Base-by-base conservation (phyloP, 1,139 yeast species). In the Nematodospora anomalae region DNA sequence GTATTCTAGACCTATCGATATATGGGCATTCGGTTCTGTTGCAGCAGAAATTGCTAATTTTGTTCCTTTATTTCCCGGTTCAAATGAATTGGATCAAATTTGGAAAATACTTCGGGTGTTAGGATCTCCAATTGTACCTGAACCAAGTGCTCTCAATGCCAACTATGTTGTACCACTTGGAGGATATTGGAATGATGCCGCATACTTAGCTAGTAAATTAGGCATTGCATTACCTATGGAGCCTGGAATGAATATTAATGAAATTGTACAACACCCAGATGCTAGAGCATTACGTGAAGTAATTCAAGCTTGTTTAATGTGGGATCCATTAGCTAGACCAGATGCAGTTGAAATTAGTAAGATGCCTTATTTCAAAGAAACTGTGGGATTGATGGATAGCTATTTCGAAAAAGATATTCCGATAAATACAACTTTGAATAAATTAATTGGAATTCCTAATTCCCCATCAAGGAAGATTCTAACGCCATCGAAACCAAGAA, bases 11-110 rank as follows among this genome's bases (percentile, higher is more conserved):
- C 89, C 95, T 0, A 78, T 88, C 28, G 98, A 92, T 64, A 76
- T 90, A 28, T 92, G 97, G 97, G 96, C 97, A 0, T 85, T 88
- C 64, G 97, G 95, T 1, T 74, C 83, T 20, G 87, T 92, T 32
- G 90, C 92, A 0, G 79, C 79, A 5, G 98, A 92, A 58, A 67
- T 87, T 31, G 84, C 88, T 14, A 80, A 80, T 30, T 79, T 85
- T 47, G 58, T 69, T 28, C 96, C 97, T 0, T 62, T 90, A 28
- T 88, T 92, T 51, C 95, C 96, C 0, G 98, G 97, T 0, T 54
- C 72, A 10, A 76, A 80, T 51, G 95, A 87, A 53, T 50, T 81
- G 32, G 96, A 89, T 52, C 96, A 88, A 61, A 69, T 83, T 10
- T 74, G 79, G 73, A 74, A 71, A 51, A 80, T 87, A 6, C 59